Conservation (phyloP, 495 filamentous ascomycete species). For the Talaromyces borbonicus region DNA sequence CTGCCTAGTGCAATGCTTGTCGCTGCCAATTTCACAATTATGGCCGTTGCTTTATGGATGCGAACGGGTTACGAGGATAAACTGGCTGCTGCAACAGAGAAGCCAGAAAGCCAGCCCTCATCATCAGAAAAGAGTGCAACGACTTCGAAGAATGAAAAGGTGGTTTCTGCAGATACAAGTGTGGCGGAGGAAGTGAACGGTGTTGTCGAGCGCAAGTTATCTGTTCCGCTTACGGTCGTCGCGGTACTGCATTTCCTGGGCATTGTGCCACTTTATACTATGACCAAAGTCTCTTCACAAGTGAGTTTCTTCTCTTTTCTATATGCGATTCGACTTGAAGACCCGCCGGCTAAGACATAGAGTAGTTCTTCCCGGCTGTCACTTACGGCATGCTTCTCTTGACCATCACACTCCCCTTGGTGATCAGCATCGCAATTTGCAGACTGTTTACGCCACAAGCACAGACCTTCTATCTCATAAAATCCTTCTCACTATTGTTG, state of each 20-base stretch:
- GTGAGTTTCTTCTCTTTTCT: constrained; percentile 45
- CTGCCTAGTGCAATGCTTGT: constrained; percentile 94
- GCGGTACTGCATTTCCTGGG: constrained; percentile 62
- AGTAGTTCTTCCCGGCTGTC: constrained; percentile 45
- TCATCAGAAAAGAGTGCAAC: constrained; percentile 8
- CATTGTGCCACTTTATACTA: constrained; percentile 75
- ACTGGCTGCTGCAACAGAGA: constrained; percentile 14
- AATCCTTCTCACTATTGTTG: constrained; percentile 83
- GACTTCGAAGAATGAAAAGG: background rate
- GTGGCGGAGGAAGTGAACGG: too few species aligned
- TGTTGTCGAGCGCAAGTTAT: constrained; percentile 59
- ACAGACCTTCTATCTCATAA: constrained; percentile 52
- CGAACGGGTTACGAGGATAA: constrained; percentile 55
- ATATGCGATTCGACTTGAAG: too few species aligned
- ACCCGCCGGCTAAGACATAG: too few species aligned
- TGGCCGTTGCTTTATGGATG: constrained; percentile 86
- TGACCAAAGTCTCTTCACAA: constrained; percentile 60
- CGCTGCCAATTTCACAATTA: constrained; percentile 89
- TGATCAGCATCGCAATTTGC: constrained; percentile 32
- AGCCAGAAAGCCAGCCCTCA: constrained; percentile 16
- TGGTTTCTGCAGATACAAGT: constrained; percentile 6
- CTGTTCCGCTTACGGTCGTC: constrained; percentile 68
- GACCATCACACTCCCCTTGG: constrained; percentile 43
- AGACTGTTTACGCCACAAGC: constrained; percentile 8
- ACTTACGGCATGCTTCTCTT: constrained; percentile 47